Base-by-base conservation (phyloP, 2,329 filamentous ascomycete genomes). In the Fusarium devonianum region DNA sequence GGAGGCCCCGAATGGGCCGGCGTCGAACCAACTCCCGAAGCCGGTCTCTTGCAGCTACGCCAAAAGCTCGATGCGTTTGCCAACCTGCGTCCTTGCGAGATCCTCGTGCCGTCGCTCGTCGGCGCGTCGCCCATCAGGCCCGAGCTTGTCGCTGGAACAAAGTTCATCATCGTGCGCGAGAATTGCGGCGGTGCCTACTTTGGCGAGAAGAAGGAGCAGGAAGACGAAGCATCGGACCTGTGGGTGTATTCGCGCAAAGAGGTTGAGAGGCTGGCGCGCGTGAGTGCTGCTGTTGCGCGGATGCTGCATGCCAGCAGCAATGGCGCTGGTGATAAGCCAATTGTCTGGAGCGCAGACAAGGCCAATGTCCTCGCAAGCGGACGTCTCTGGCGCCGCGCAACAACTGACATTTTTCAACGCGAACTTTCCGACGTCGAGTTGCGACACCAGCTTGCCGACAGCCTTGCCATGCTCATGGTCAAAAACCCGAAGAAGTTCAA, bases 321-420 rank as follows among this genome's bases (percentile, higher is more conserved):
- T 2, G 57, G 67, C 52, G 50, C 48, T 2, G 54, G 67, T 41
- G 59, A 53, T 7, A 69, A 69, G 7, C 72, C 75, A 1, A 63
- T 71, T 2, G 78, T 80, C 2, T 77, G 73, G 70, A 77, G 73
- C 48, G 72, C 71, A 1, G 78, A 82, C 64, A 81, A 82, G 64
- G 78, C 77, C 30, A 81, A 81, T 50, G 78, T 81, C 8, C 71
- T 82, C 7, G 78, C 78, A 1, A 79, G 71, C 35, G 73, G 75
- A 4, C 67, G 79, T 3, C 72, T 81, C 4, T 81, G 79, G 79
- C 65, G 78, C 4, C 65, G 71, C 10, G 73, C 74, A 4, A 75
- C 75, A 0, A 64, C 68, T 10, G 67, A 76, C 4, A 57, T 73
- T 3, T 75, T 78, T 32, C 66, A 69, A 17, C 67, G 62, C 9